A percentile compares a stretch with the other conserved stretches of the same genome.
These are phyloP conservation scores for Colletotrichum truncatum DNA, from an alignment of 2,329 filamentous ascomycete species.

Conservation along the genomic window DNA sequence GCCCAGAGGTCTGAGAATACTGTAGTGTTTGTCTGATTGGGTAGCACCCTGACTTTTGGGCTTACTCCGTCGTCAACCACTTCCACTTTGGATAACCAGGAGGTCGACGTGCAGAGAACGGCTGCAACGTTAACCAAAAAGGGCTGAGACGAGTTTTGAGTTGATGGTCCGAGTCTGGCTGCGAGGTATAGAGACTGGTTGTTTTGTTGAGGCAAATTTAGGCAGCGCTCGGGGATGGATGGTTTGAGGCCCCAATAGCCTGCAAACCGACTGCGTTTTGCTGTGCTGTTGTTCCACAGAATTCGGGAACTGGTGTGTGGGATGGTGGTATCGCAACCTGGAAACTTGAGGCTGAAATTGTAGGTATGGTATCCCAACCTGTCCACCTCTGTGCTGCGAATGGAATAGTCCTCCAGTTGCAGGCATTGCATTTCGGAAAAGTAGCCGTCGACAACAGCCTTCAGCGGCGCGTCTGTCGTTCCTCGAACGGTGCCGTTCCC, in stretches of 20 bases:
- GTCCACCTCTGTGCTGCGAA: background rate
- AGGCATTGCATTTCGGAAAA: background rate
- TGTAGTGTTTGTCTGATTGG: background rate
- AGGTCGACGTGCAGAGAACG: background rate
- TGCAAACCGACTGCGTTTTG: background rate
- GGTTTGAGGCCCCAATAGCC: background rate
- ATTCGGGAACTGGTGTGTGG: background rate
- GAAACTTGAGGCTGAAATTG: background rate
- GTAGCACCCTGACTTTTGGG: background rate
- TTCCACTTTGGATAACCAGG: background rate
- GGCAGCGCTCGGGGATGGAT: background rate
- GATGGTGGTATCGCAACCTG: background rate
- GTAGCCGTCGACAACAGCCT: background rate
- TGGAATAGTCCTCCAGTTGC: background rate
- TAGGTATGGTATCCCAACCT: background rate
- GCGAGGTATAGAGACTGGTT: background rate
- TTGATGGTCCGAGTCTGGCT: background rate
- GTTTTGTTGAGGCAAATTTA: background rate
- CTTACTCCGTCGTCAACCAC: background rate
- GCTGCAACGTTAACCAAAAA: background rate
- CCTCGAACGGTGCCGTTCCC: background rate
- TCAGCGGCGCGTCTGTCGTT: background rate
- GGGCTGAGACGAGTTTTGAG: background rate
- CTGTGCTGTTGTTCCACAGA: background rate
- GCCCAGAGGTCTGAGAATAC: background rate